phyloP scores from a whole-genome alignment of 192 early-diverging fungal species.

The Geranomyces variabilis region DNA sequence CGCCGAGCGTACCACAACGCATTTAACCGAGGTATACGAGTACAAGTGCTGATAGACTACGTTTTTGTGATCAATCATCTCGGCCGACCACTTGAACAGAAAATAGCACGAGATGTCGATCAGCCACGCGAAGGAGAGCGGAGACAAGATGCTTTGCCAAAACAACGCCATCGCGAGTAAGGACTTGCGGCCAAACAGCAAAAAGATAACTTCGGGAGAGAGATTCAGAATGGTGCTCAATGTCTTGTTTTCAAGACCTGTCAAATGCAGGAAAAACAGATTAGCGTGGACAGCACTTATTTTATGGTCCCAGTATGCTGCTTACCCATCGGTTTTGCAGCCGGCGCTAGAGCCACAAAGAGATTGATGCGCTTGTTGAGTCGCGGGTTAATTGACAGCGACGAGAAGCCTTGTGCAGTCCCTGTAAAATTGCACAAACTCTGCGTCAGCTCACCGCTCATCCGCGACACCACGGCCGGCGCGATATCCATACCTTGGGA shows the following conservation, averaged over 20 bases:
- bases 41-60: conserved; percentile 86
- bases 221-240: conserved; percentile 83
- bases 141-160: conserved; percentile 83
- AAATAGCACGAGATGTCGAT: conserved; percentile 73
- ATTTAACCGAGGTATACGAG: conserved; percentile 86
- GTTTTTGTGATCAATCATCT: conserved; percentile 74
- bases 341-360: conserved; percentile 90
- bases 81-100: conserved; percentile 83
- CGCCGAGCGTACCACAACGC: conserved; percentile 78
- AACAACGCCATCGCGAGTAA: conserved; percentile 79
- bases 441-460: no score
- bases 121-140: conserved; percentile 69
- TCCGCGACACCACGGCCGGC: no score
- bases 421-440: no score
- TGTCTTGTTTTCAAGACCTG: conserved; percentile 76
- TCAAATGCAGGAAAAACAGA: background rate
- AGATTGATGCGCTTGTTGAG: conserved; percentile 85
- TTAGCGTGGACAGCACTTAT: background rate
- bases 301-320: background rate
- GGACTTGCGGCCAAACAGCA: conserved; percentile 85
- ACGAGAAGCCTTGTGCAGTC: conserved; percentile 78
- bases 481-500: conserved; percentile 79
- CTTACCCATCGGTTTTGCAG: conserved; percentile 72
- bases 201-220: conserved; percentile 83
- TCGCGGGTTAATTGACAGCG: conserved; percentile 73